Base-by-base conservation (phyloP, 192 early-diverging fungal species). In the Entomortierella parvispora region DNA sequence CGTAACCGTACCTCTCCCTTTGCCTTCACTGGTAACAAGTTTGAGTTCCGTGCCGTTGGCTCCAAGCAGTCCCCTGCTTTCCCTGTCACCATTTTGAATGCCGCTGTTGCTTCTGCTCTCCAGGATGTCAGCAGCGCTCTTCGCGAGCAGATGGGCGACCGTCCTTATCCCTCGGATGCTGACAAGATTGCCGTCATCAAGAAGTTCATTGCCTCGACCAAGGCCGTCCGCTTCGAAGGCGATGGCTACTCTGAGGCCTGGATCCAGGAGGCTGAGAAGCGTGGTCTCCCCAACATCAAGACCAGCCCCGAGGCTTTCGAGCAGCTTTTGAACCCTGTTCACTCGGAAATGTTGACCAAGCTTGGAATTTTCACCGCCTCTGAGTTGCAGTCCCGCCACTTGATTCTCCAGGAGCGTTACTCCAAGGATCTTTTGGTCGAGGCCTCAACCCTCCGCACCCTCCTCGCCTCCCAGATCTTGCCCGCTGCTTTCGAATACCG, bases 21-120 rank as follows among this genome's bases (percentile, higher is more conserved):
- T 40, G 37, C 37, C 37, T 40, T 40, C 37, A 40, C 37, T 12
- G 37, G 37, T 40, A 40, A 40, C 37, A 40, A 40, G 37, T 40
- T 40, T 40, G 37, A 40, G 37, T 40, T 40, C 37, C 37, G 37
- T 82, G 94, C 96, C 46, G 95, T 96, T 29, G 96, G 96, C 54
- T 95, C 96, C 63, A 96, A 96, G 85, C 94, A 96, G 84, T 95
- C 94, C 33, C 92, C 94, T 20, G 95, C 96, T 54, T 97, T 96
- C 90, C 95, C 96, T 18, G 88, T 94, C 40, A 92, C 94, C 0
- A 80, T 98, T 58, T 84, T 97, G 50, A 98, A 96, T 87, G 84
- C 93, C 70, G 92, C 93, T 50, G 94, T 97, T 33, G 90, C 95
- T 15, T 85, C 89, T 22, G 90, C 94, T 18, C 58, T 98, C 51